These are phyloP conservation scores for Podospora comata DNA, from an alignment of 495 filamentous ascomycete genomes.

Conservation along the genomic window DNA sequence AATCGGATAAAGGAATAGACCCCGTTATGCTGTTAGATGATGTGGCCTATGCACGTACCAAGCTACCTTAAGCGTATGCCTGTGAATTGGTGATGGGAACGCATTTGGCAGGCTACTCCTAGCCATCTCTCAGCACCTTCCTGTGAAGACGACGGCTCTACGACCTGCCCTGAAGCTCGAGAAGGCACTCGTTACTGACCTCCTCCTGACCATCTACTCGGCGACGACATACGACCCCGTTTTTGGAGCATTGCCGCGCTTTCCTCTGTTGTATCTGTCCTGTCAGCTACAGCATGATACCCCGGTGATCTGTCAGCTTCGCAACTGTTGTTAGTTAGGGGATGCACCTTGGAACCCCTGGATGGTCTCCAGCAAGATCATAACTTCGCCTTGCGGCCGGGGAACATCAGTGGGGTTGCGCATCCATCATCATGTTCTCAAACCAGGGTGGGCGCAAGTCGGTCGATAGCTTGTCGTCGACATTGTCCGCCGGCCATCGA, in stretches of 20 bases:
- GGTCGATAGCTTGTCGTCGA: slow-evolving; percentile 61
- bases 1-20: slow-evolving; percentile 1
- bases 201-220: neutral
- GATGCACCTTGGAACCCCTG: slow-evolving; percentile 19
- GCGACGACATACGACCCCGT: neutral
- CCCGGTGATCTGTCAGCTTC: slow-evolving; percentile 27
- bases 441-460: slow-evolving; percentile 62
- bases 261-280: neutral
- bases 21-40: slow-evolving; percentile 1
- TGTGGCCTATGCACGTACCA: slow-evolving; percentile 8
- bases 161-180: neutral
- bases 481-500: slow-evolving; percentile 47
- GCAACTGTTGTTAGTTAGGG: neutral
- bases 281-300: slow-evolving; percentile 29
- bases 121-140: slow-evolving; percentile 9
- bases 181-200: neutral
- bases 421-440: slow-evolving; percentile 57
- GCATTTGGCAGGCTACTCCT: slow-evolving; percentile 18
- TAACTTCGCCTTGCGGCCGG: slow-evolving; percentile 26
- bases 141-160: neutral
- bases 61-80: neutral
- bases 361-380: slow-evolving; percentile 18
- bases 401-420: slow-evolving; percentile 23
- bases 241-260: too few species aligned
- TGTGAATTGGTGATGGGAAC: neutral